phyloP scores from a whole-genome alignment of 2,329 filamentous ascomycete genomes.

The Botrytis fragariae region DNA sequence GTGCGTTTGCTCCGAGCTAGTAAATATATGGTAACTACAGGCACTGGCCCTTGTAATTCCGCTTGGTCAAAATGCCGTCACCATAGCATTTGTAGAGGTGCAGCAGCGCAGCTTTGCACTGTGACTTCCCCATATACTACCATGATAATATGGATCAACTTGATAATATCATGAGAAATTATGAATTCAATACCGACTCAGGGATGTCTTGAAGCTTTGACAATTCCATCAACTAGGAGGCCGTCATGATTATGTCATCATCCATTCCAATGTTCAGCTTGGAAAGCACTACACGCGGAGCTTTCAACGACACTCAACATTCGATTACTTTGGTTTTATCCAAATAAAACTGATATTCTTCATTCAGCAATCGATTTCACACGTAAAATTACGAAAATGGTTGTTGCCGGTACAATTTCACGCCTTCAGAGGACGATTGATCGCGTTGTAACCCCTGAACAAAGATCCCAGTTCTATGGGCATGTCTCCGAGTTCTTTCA shows the following conservation, averaged over 20 bases:
- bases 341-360: background rate
- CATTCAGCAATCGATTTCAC: background rate
- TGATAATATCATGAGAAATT: background rate
- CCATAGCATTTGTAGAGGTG: background rate
- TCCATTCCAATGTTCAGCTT: background rate
- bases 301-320: background rate
- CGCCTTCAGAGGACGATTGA: slow-evolving; percentile 42
- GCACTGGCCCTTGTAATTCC: background rate
- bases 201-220: background rate
- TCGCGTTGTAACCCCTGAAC: slow-evolving; percentile 56
- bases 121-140: background rate
- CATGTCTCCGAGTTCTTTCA: slow-evolving; percentile 55
- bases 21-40: background rate
- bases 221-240: background rate
- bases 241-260: background rate
- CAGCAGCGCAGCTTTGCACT: background rate
- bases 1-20: background rate
- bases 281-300: background rate
- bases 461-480: slow-evolving; percentile 56
- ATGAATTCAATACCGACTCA: background rate
- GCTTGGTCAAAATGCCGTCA: background rate
- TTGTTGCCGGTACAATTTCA: slow-evolving; percentile 22
- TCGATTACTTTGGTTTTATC: background rate
- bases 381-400: background rate
- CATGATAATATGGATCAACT: background rate